A percentile compares a stretch with the other conserved stretches of the same genome.
These are phyloP conservation scores for Exophiala mesophila DNA, from an alignment of 2,329 filamentous ascomycete species.

Conservation along the genomic window DNA sequence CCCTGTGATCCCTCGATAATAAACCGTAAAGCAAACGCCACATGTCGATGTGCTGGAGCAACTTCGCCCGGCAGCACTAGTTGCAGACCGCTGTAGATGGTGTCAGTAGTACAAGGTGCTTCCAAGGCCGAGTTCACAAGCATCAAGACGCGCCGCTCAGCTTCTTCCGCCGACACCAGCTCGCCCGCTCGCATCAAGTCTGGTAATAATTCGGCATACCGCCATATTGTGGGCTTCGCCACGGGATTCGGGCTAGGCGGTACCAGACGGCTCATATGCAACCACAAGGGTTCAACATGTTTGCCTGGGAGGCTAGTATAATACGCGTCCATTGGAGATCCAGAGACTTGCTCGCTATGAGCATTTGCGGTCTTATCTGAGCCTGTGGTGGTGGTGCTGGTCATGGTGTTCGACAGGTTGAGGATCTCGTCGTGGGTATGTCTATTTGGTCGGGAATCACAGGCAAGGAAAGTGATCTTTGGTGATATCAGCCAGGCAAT, in stretches of 20 bases:
- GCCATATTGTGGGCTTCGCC: not conserved
- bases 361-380: too few relatives aligned
- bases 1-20: slow-evolving; percentile 53
- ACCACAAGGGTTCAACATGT: not conserved
- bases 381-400: too few relatives aligned
- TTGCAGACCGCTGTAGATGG: slow-evolving; percentile 53
- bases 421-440: too few relatives aligned
- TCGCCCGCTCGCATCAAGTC: slow-evolving; percentile 1
- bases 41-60: slow-evolving; percentile 52
- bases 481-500: too few relatives aligned
- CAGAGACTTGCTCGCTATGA: too few relatives aligned
- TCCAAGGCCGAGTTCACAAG: slow-evolving; percentile 39
- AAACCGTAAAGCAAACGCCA: slow-evolving; percentile 53
- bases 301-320: too few relatives aligned
- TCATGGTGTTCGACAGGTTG: too few relatives aligned
- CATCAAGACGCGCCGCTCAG: slow-evolving; percentile 37
- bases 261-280: not conserved
- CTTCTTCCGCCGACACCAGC: slow-evolving; percentile 1
- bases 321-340: too few relatives aligned
- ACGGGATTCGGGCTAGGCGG: not conserved
- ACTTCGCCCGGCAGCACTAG: slow-evolving; percentile 53
- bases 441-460: too few relatives aligned
- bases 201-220: not conserved
- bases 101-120: slow-evolving; percentile 54
- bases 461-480: too few relatives aligned